Evolutionary conservation across 306 rosid species (phyloP), one percentile per base, ranked within the genome.

Genomic region (Prosopis cineraria): DNA sequence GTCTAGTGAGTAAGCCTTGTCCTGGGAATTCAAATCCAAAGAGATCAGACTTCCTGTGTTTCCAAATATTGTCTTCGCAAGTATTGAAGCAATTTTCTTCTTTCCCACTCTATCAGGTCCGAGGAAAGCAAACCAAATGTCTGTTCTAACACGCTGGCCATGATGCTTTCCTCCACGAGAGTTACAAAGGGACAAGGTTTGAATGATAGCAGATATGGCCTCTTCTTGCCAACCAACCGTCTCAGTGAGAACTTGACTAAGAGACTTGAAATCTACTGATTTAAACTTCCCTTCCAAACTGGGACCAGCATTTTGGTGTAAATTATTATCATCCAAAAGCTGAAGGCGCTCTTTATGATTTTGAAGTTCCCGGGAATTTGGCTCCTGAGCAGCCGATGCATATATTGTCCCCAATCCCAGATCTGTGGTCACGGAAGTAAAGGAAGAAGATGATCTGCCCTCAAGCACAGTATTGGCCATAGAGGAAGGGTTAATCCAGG

Each of bases 51-150:
- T 87, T 75, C 87, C 93, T 33, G 74, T 34, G 64, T 88, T 78
- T 70, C 93, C 93, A 78, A 77, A 88, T 79, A 95, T 68, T 44
- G 72, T 52, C 79, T 91, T 88, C 2, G 96, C 91, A 60, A 95
- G 96, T 64, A 90, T 87, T 47, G 78, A 47, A 76, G 93, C 94
- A 77, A 92, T 86, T 84, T 82, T 92, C 85, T 25, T 85, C 87
- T 95, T 92, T 39, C 98, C 98, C 37, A 92, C 77, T 76, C 77
- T 85, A 83, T 95, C 98, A 2, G 91, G 95, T 65, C 98, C 98
- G 40, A 88, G 83, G 73, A 95, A 89, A 56, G 90, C 78, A 75
- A 92, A 80, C 98, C 98, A 95, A 55, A 83, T 88, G 86, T 87
- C 92, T 67, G 85, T 83, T 85, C 91, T 85, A 50, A 31, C 78